Conservation (phyloP, 139 green algal species). For the Dunaliella primolecta region DNA sequence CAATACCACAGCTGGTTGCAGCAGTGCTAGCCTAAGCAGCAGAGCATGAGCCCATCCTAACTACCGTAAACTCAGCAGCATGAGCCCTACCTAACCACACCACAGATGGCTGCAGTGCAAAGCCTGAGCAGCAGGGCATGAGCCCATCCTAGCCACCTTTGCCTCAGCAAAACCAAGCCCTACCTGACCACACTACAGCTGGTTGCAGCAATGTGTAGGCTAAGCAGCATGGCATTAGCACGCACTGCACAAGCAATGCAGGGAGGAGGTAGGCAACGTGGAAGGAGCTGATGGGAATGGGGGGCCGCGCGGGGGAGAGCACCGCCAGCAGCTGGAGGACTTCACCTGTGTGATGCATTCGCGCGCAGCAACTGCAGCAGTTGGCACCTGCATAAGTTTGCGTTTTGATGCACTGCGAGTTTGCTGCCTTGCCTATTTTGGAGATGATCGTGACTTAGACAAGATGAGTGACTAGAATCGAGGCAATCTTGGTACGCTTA, state of each 20-base stretch:
- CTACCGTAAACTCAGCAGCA: too few species aligned
- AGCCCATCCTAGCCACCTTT: too few species aligned
- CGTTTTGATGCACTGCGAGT: neutral
- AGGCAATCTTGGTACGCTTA: neutral
- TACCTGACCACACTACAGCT: neutral
- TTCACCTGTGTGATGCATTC: neutral
- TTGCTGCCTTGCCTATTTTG: too few species aligned
- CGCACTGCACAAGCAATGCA: neutral
- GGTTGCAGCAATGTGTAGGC: neutral
- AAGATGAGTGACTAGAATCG: neutral
- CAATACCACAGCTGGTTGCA: neutral
- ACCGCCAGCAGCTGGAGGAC: neutral
- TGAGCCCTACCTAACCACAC: too few species aligned
- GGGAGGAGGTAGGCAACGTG: neutral
- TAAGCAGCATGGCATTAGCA: neutral
- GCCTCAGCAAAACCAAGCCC: neutral
- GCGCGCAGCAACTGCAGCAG: neutral
- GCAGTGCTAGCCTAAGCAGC: neutral
- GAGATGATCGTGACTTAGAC: too few species aligned
- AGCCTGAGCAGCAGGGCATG: neutral
- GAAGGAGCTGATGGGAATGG: neutral
- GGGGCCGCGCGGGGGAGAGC: neutral
- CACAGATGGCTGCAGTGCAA: neutral
- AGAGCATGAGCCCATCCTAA: too few species aligned
- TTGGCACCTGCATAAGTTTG: neutral